Conservation (phyloP, 495 filamentous ascomycete genomes). For the Penicillium desertorum region DNA sequence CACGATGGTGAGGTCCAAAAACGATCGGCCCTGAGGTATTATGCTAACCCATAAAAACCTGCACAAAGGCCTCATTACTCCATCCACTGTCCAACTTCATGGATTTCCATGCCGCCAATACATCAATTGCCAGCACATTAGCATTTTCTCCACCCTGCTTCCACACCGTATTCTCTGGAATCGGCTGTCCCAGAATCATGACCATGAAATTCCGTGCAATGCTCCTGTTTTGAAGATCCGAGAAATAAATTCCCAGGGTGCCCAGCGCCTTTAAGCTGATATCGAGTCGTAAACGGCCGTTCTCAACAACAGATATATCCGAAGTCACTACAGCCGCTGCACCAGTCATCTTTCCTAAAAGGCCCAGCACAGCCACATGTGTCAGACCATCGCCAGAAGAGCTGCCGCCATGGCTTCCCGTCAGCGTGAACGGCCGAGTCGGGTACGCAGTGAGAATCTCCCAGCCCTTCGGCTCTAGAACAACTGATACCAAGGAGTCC, state of each 20-base stretch:
- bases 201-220: conserved; percentile 72
- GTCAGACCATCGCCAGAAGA: conserved; percentile 17
- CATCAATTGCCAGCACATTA: conserved; percentile 73
- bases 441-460: conserved; percentile 81
- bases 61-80: conserved; percentile 79
- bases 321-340: conserved; percentile 69
- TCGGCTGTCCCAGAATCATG: conserved; percentile 65
- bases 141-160: conserved; percentile 46
- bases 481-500: conserved; percentile 54
- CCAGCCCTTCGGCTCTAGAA: conserved; percentile 64
- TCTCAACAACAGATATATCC: conserved; percentile 55
- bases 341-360: conserved; percentile 88
- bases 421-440: conserved; percentile 52
- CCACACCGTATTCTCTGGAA: conserved; percentile 68
- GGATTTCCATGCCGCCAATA: conserved; percentile 74
- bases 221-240: conserved; percentile 56
- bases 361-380: conserved; percentile 68
- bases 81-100: conserved; percentile 70
- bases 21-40: background rate
- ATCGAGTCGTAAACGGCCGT: conserved; percentile 60
- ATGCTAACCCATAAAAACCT: conserved; percentile 52
- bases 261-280: conserved; percentile 79
- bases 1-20: background rate
- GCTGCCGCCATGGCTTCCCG: conserved; percentile 15
- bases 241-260: conserved; percentile 68